Evolutionary conservation across 768 basidiomycete species (phyloP), one percentile per base, ranked within the genome.

Genomic region (Amanita inopinata): DNA sequence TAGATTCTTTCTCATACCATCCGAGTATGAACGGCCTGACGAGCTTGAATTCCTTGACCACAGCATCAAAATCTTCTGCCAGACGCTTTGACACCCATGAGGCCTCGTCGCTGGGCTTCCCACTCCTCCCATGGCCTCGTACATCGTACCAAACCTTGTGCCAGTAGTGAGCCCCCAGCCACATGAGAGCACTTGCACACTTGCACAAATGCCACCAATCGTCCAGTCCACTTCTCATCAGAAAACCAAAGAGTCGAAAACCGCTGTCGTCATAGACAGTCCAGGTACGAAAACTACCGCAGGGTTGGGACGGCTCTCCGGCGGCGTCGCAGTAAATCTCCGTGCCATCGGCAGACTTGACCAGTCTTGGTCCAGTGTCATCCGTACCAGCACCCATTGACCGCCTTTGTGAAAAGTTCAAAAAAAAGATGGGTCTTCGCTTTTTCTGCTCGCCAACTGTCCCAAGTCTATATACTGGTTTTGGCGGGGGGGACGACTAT

Each of bases 211-310:
- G n/a, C n/a, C n/a, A n/a, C n/a, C n/a, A n/a, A n/a, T n/a, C n/a
- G n/a, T n/a, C 47, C 47, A 22, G 51, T 44, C 54, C 64, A 58
- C 15, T 42, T 31, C 4, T 51, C 43, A 47, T 66, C 63, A 24
- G 28, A 33, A 46, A 69, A 66, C n/a, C 43, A 65, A 59, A 40
- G 49, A 51, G 46, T 67, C 62, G 43, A 63, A 70, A 6, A 52
- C 56, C 19, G 56, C 49, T 8, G 54, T 49, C 22, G 55, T 57
- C 48, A 61, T 51, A 4, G 54, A 52, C 45, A 66, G 56, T 4
- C 62, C 67, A 42, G 62, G 66, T 12, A 67, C 57, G 51, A 67
- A 65, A 35, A 70, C 56, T 17, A 68, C 38, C 10, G 60, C 51
- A 20, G 60, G 65, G 31, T 62, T 63, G n/a, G n/a, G 56, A 50